phyloP scores from a whole-genome alignment of 2,329 filamentous ascomycete species.

The Hypoxylon sp. region DNA sequence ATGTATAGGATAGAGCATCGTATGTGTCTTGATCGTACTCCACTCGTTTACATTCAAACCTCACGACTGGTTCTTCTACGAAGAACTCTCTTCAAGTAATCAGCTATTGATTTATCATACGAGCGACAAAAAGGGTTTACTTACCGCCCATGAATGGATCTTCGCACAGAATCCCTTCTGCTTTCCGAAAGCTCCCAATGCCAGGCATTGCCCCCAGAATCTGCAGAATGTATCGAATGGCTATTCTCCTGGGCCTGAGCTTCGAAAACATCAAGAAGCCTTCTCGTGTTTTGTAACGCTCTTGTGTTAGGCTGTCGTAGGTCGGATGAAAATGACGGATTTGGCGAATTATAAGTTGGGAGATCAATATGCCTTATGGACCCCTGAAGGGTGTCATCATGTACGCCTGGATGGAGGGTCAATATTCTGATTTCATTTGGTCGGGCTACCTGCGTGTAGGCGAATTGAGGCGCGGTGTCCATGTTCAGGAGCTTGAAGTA shows the following conservation, averaged over 20 bases:
- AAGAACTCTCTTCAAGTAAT: slow-evolving; percentile 16
- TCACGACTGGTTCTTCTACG: slow-evolving; percentile 20
- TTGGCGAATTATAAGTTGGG: slow-evolving; percentile 7
- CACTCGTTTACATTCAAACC: slow-evolving; percentile 16
- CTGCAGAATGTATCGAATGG: slow-evolving; percentile 9
- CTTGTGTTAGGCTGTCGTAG: slow-evolving; percentile 5
- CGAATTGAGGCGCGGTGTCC: slow-evolving; percentile 5
- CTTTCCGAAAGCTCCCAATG: slow-evolving; percentile 17
- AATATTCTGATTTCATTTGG: slow-evolving; percentile 27
- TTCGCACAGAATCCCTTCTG: slow-evolving; percentile 16
- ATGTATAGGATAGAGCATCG: slow-evolving; percentile 27
- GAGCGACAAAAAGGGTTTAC: not conserved
- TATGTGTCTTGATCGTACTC: slow-evolving; percentile 8
- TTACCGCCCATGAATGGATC: slow-evolving; percentile 23
- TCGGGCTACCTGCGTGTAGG: slow-evolving; percentile 12
- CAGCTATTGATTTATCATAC: not conserved
- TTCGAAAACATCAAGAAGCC: slow-evolving; percentile 29
- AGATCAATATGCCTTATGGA: slow-evolving; percentile 20
- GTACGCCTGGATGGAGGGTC: slow-evolving; percentile 16
- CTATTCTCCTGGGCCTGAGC: slow-evolving; percentile 4
- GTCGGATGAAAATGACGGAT: slow-evolving; percentile 6
- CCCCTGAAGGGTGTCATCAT: slow-evolving; percentile 10
- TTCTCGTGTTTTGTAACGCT: slow-evolving; percentile 19
- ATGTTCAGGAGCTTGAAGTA: not conserved
- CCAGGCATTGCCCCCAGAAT: slow-evolving; percentile 22